Percentiles rank a stretch among this genome's conserved stretches.
These are phyloP conservation scores for Populus pruinosa DNA, from an alignment of 345 rosid genomes.

Conservation along the genomic window DNA sequence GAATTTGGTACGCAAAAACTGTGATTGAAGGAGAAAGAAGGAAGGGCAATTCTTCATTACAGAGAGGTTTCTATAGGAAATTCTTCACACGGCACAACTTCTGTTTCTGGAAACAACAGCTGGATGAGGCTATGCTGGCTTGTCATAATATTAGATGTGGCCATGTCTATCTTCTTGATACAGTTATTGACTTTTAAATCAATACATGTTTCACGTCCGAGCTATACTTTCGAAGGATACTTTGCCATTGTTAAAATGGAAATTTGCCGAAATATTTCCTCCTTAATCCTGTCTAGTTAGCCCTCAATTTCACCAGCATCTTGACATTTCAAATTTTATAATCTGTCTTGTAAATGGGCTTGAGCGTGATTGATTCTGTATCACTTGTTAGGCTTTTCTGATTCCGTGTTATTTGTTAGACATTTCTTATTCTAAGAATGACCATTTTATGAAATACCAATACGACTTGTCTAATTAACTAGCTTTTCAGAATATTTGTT, in stretches of 20 bases:
- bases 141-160: conserved; percentile 13
- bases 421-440: not conserved
- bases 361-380: not conserved
- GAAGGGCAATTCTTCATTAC: conserved; percentile 7
- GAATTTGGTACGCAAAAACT: conserved; percentile 16
- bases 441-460: not conserved
- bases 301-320: too few relatives aligned
- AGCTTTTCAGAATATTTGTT: not conserved
- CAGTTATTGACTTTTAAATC: conserved; percentile 23
- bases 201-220: conserved; percentile 2
- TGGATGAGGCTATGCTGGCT: conserved; percentile 12
- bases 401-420: not conserved
- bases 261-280: not conserved
- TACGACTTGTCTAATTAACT: not conserved
- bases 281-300: too few relatives aligned
- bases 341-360: not conserved
- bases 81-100: conserved; percentile 19
- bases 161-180: conserved; percentile 19
- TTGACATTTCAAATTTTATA: too few relatives aligned
- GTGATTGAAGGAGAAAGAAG: conserved; percentile 7
- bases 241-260: not conserved
- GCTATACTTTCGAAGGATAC: not conserved
- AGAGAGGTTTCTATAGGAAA: conserved; percentile 25
- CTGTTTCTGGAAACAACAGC: conserved; percentile 4
- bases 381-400: not conserved